Evolutionary conservation across 352 stramenopile genomes (phyloP).

Genomic region (Phytophthora megakarya): DNA sequence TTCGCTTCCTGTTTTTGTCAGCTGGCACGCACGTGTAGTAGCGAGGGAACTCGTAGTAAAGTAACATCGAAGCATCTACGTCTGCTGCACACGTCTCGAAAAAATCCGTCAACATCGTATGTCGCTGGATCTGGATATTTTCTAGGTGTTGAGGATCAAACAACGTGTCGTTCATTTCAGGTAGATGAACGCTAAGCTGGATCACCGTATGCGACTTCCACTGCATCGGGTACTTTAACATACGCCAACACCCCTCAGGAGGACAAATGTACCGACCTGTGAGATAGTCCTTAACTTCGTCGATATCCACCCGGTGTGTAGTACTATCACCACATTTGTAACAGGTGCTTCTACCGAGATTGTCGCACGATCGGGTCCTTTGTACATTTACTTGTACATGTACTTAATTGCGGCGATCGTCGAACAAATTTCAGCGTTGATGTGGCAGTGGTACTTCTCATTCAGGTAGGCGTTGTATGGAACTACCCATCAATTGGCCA

Average conservation of each 20-base stretch:
- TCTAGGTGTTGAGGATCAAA: background rate
- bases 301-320: no score
- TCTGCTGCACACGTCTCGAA: no score
- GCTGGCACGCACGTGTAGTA: no score
- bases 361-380: no score
- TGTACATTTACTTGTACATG: constrained; percentile 4
- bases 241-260: no score
- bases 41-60: no score
- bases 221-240: no score
- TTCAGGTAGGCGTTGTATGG: constrained; percentile 6
- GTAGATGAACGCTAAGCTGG: background rate
- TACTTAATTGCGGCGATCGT: constrained; percentile 10
- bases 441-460: constrained; percentile 2
- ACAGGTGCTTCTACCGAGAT: background rate
- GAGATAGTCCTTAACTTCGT: no score
- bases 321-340: background rate
- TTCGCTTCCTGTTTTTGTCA: background rate
- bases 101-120: background rate
- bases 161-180: background rate
- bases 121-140: background rate
- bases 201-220: background rate
- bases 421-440: constrained; percentile 13
- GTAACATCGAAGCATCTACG: no score
- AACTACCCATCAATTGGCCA: background rate
- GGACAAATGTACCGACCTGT: no score